Base-by-base conservation (phyloP, 148 eudicot species). In the Rhododendron vialii region DNA sequence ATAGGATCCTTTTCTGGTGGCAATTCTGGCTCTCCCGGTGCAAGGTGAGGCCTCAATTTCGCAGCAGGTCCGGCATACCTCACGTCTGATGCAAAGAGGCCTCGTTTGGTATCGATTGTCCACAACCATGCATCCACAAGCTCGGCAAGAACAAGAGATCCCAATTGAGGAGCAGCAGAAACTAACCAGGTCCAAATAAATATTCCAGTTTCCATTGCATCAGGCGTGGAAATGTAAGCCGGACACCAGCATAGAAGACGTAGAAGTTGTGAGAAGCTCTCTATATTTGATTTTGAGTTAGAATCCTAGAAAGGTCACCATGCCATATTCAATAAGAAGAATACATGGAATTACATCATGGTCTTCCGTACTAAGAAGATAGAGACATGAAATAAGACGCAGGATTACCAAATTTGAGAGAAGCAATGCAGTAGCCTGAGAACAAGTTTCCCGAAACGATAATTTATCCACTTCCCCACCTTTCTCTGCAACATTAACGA, bases 221-320 rank as follows among this genome's bases (percentile, higher is more conserved):
- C 96, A 80, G 92, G 92, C 74, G 99, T 95, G 77, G 94, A 93
- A 79, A 98, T 94, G 87, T 95, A 98, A 82, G 98, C 99, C 81
- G 99, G 99, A 90, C 99, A 95, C 99, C 99, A 98, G 94, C 99
- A 98, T 86, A 98, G 91, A 89, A 98, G 98, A 63, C 99, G 96
- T 81, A 98, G 86, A 82, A 98, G 94, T 90, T 98, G 98, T 7
- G 99, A 95, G 87, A 98, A 98, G 91, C 92, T 92, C 89, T 93
- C 98, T 26, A 92, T 90, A 83, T 92, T 93, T 73, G 92, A 78
- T 90, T 93, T 94, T 83, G 92, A 90, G 89, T 90, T 93, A 89
- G 95, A 93, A 82, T 86, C 93, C 99, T 96, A 88, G 33, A 84
- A 86, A 83, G 79, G 86, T 71, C 36, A 63, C 67, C 86, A 78